Evolutionary conservation across 1,284 basidiomycete genomes (phyloP).

Genomic region (Mycena sp.): DNA sequence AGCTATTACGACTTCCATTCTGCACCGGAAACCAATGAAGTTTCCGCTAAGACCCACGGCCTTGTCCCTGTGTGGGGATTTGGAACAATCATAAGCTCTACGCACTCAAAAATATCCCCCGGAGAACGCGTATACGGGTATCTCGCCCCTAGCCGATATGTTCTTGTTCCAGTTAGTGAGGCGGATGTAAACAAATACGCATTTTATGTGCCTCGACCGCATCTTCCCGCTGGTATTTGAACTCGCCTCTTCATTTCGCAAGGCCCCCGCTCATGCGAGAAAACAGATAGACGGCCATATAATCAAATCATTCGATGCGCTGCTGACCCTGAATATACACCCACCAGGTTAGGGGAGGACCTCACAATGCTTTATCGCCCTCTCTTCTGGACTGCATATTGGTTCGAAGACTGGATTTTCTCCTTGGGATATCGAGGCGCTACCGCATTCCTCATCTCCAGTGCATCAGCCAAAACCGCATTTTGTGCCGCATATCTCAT

Average conservation of each 20-base stretch:
- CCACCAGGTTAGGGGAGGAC: constrained; percentile 58
- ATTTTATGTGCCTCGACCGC: constrained; percentile 64
- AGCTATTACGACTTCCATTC: constrained; percentile 75
- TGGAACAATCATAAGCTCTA: constrained; percentile 60
- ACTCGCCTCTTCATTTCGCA: not conserved
- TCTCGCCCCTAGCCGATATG: constrained; percentile 63
- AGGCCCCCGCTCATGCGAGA: not conserved
- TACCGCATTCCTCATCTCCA: constrained; percentile 36
- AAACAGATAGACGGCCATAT: constrained; percentile 69
- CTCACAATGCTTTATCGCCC: constrained; percentile 73
- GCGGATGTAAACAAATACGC: constrained; percentile 58
- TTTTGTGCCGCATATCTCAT: constrained; percentile 36
- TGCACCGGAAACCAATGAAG: constrained; percentile 47
- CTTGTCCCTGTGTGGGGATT: constrained; percentile 76
- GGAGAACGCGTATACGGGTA: constrained; percentile 74
- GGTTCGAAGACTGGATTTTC: constrained; percentile 74
- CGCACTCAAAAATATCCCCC: constrained; percentile 52
- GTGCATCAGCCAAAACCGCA: constrained; percentile 23
- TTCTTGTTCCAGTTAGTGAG: constrained; percentile 59
- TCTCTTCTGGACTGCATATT: constrained; percentile 74
- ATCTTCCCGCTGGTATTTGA: constrained; percentile 61
- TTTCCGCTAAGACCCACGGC: constrained; percentile 60
- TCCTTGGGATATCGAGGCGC: constrained; percentile 51
- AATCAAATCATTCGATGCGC: constrained; percentile 69
- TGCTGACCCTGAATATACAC: constrained; percentile 60